Evolutionary conservation across 345 rosid genomes (phyloP), one percentile per base, ranked within the genome.

Genomic region (Acer saccharum): DNA sequence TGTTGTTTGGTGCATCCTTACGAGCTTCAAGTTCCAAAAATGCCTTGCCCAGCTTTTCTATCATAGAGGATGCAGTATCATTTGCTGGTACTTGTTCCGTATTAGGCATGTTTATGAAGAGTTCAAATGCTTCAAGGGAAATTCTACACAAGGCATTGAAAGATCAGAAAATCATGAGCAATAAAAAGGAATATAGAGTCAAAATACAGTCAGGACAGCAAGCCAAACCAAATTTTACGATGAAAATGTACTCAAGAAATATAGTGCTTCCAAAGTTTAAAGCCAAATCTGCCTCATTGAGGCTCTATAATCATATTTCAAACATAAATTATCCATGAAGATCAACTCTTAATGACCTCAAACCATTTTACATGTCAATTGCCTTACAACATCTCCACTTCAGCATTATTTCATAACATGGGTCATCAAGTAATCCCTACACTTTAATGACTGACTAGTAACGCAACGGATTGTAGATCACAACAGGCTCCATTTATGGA

Each of bases 21-120:
- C 17, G 70, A 73, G 81, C 81, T 83, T 90, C 84, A 71, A 90
- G 77, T 70, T 84, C 85, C 58, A 78, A 71, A 76, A 88, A 62
- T 29, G 78, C 82, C 78, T 81, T 85, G 68, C 80, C 71, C 63
- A 90, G 87, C 66, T 84, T 86, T 68, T 88, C 87, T 78, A 88
- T 76, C 73, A 82, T 66, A 61, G 88, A 74, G 27, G 84, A 72
- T 12, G 82, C 74, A 6, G 73, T 55, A 71, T 76, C 76, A 62
- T 76, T 77, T 69, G 48, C 86, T 77, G 54, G 66, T 68, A 39
- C 68, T 73, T 82, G 81, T 71, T 74, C 83, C 0, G 54, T 29
- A 73, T 65, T 71, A 20, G 73, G 73, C 90, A 84, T 84, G 72
- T 61, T 50, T 13, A 69, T 12, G 12, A 25, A 52, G 80, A 68